Evolutionary conservation across 2,329 filamentous ascomycete genomes (phyloP), one percentile per base, ranked within the genome.

Genomic region (Ceratocystis eucalypticola): DNA sequence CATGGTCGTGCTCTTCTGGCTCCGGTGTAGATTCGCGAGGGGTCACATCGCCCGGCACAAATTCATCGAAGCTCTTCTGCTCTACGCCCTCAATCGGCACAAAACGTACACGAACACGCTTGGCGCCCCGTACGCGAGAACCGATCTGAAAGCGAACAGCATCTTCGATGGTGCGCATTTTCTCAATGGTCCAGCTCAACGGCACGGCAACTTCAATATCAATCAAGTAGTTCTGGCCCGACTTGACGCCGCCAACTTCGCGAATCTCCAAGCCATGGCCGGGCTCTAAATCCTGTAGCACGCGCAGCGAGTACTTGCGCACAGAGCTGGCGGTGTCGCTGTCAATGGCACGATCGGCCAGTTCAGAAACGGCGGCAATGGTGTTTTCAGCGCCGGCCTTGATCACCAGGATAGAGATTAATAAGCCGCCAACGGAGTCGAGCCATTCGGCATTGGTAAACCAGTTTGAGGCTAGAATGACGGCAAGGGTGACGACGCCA

Each of bases 371-470:
- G 5, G 94, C 87, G 12, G 87, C 82, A 65, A 86, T 80, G 0
- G 91, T 96, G 77, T 99, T 99, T 70, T 85, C 85, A 79, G 84
- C 88, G 25, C 94, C 94, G 53, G 92, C 94, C 72, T 88, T 89
- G 70, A 97, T 88, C 41, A 99, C 93, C 84, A 99, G 88, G 69
- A 93, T 79, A 15, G 92, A 96, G 71, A 99, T 97, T 67, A 96
- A 78, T 3, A 99, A 81, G 8, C 94, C 92, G 66, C 94, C 94
- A 37, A 97, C 88, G 8, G 94, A 92, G 75, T 99, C 94, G 63
- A 97, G 81, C 92, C 94, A 97, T 37, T 88, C 84, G 65, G 93
- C 92, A 72, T 92, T 88, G 66, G 87, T 82, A 70, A 96, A 81
- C 64, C 95, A 80, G 75, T 97, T 96, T 61, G 92, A 91, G 57